Evolutionary conservation across 1,284 basidiomycete species (phyloP), one percentile per base, ranked within the genome.

Genomic region (Cutaneotrichosporon mucoides): DNA sequence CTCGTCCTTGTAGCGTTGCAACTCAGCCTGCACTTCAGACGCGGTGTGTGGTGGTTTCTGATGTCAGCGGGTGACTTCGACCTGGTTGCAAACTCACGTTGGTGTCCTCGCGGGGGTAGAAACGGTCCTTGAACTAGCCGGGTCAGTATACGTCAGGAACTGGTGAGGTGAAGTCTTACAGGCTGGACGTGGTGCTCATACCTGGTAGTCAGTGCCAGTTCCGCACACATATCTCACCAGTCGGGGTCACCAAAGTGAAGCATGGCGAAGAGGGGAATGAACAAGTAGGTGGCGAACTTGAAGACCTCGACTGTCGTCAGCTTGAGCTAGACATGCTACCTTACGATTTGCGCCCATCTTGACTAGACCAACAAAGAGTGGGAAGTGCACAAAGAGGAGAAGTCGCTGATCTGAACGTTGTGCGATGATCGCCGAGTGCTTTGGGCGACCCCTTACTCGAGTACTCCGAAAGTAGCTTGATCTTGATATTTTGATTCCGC

Each of bases 241-340:
- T 88, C 84, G 5, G 90, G 89, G 75, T 92, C 89, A 55, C 92
- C 91, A 71, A 90, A 94, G 75, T 93, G 88, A 55, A 92, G 79
- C 79, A 95, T 86, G 34, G 90, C 85, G 46, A 84, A 82, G 54
- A 94, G 84, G 0, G 92, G 92, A 65, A 94, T 87, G 73, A 92
- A 91, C 60, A 95, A 85, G 78, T 96, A 95, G 38, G 92, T 80
- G 2, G 85, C 86, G 68, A 92, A 92, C 79, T 90, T 91, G 84
- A 92, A 89, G 15, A 92, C 84, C 76, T 93, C 90, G 57, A 93
- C 75, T 76, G 43, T 73, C 13, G n/a, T 55, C 16, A 45, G 53
- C 48, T 35, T 12, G 0, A 6, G 1, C 10, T 38, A 16, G 13
- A 40, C 38, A 12, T 9, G 5, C 4, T 37, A n/a, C 35, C 59